Evolutionary conservation across 495 filamentous ascomycete species (phyloP), one percentile per base, ranked within the genome.

Genomic region (Lasiosphaeria ovina): DNA sequence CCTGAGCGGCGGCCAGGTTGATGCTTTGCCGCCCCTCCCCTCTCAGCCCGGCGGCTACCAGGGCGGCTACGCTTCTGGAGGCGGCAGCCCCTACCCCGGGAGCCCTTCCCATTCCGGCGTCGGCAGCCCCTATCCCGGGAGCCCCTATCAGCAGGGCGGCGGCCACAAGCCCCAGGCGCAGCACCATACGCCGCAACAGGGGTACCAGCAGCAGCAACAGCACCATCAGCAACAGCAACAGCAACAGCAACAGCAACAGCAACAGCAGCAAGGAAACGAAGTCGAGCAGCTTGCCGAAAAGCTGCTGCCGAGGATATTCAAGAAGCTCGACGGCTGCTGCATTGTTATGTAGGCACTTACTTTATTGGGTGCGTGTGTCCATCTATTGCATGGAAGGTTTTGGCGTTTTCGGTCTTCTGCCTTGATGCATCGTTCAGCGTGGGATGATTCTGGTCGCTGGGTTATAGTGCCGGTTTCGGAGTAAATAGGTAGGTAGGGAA

Each of bases 321-420:
- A 79, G 59, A 88, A 88, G 74, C 72, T 91, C 54, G 57, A 58
- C 14, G 83, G 83, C 69, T 86, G 91, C 71, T 95, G 91, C 78
- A 73, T 85, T 16, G 84, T 95, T 61, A 93, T 93, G 90, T 95
- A 77, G 79, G 47, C 32, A 16, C n/a, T 16, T 54, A 16, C 38
- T 7, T 3, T 53, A n/a, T 36, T 11, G 33, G 4, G 44, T 47
- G 44, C 12, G 24, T 24, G 24, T 51, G 8, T 12, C 6, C 9
- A 31, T 17, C 51, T 7, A n/a, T 57, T 34, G 36, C 33, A 2
- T 52, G 1, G 51, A 6, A 34, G 5, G 44, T 47, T 14, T 47
- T 47, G 8, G 44, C 12, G 7, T 3, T 47, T 47, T 51, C 45
- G 54, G 49, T 51, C 11, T n/a, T 47, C 44, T 14, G 47, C 1